Percentiles rank a stretch among this genome's conserved stretches.
These are phyloP conservation scores for Apiotrichum mycotoxinovorans DNA, from an alignment of 1,284 basidiomycete species.

Conservation along the genomic window DNA sequence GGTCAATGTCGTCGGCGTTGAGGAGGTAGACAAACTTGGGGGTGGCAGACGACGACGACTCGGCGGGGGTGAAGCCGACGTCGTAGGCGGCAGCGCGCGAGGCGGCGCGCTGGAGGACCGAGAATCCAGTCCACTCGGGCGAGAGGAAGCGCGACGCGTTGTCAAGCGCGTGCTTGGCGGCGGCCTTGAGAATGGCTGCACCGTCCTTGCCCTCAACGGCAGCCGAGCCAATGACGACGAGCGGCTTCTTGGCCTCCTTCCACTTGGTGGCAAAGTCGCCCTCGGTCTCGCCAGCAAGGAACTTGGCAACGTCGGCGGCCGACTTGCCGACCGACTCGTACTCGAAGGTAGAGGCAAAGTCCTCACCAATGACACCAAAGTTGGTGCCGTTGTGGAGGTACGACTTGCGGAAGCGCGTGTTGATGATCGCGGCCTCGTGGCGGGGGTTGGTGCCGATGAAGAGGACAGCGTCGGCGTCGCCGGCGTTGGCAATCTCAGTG, in stretches of 20 bases:
- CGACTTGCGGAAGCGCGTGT: slow-evolving; percentile 92
- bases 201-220: slow-evolving; percentile 85
- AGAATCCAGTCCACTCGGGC: slow-evolving; percentile 94
- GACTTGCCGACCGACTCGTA: slow-evolving; percentile 86
- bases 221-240: slow-evolving; percentile 90
- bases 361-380: slow-evolving; percentile 85
- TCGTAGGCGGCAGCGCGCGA: slow-evolving; percentile 96
- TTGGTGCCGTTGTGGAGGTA: slow-evolving; percentile 84
- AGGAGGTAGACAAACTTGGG: slow-evolving; percentile 98
- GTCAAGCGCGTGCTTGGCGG: slow-evolving; percentile 75
- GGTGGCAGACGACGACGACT: slow-evolving; percentile 66
- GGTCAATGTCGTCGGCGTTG: slow-evolving; percentile 91
- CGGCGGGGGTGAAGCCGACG: slow-evolving; percentile 82
- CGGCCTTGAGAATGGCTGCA: slow-evolving; percentile 69
- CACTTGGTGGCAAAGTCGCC: slow-evolving; percentile 76
- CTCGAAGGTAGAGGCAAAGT: slow-evolving; percentile 86
- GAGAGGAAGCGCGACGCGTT: slow-evolving; percentile 75
- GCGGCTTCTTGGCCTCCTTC: slow-evolving; percentile 83
- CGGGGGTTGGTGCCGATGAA: slow-evolving; percentile 96
- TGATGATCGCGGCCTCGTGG: slow-evolving; percentile 95
- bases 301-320: slow-evolving; percentile 72
- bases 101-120: slow-evolving; percentile 80
- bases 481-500: slow-evolving; percentile 85
- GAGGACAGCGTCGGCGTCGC: slow-evolving; percentile 87
- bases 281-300: slow-evolving; percentile 65